These are phyloP conservation scores for Monoraphidium neglectum DNA, from an alignment of 139 green algal genomes.

Conservation along the genomic window DNA sequence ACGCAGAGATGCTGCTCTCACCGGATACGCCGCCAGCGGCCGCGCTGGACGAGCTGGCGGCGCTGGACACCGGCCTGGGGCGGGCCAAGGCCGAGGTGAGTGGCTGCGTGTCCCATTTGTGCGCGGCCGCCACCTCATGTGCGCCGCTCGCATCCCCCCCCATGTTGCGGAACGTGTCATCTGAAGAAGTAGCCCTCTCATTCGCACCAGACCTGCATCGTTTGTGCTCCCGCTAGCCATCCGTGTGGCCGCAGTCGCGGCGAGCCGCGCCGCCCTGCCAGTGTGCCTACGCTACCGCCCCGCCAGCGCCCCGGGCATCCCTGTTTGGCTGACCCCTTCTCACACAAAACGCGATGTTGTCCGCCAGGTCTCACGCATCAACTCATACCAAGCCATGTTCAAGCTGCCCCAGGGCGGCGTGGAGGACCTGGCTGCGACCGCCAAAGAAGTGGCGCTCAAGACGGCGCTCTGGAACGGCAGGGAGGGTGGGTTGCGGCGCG, in stretches of 20 bases:
- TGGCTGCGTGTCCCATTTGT: background rate
- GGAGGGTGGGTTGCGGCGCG: background rate
- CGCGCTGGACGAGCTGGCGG: conserved; percentile 44
- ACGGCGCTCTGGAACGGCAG: conserved; percentile 68
- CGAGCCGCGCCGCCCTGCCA: too few relatives aligned
- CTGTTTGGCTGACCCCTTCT: too few relatives aligned
- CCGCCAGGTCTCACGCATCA: conserved; percentile 59
- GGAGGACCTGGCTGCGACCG: conserved; percentile 58
- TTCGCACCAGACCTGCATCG: too few relatives aligned
- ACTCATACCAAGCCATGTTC: conserved; percentile 76
- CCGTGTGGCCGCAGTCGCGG: too few relatives aligned
- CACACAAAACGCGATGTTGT: too few relatives aligned
- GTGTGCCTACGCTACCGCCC: too few relatives aligned
- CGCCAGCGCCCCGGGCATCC: too few relatives aligned
- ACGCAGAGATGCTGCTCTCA: conserved; percentile 78
- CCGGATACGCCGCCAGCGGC: conserved; percentile 39
- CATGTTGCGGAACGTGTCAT: too few relatives aligned
- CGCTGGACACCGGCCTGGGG: conserved; percentile 49
- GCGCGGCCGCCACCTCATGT: too few relatives aligned
- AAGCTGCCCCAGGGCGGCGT: conserved; percentile 51
- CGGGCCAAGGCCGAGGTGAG: conserved; percentile 33
- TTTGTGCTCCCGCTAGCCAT: too few relatives aligned
- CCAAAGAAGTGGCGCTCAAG: conserved; percentile 75
- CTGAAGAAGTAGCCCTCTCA: too few relatives aligned
- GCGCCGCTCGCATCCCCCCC: too few relatives aligned